phyloP scores from a whole-genome alignment of 2,329 filamentous ascomycete species.

The Nemania bipapillata region DNA sequence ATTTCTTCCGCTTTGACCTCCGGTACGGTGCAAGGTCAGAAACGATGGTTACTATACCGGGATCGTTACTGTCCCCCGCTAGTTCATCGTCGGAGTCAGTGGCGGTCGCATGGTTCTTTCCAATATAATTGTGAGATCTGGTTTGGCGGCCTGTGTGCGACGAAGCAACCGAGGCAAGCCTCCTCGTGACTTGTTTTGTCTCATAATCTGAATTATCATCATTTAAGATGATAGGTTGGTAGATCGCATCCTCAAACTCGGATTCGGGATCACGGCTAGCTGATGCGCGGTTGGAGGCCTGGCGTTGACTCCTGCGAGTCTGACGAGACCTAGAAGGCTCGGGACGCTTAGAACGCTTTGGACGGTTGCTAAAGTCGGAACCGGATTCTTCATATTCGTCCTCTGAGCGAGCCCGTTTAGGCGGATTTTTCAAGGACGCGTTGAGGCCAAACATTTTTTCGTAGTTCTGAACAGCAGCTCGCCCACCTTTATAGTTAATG shows the following conservation, averaged over 20 bases:
- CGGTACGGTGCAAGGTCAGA: slow-evolving; percentile 47
- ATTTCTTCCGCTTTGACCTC: slow-evolving; percentile 39
- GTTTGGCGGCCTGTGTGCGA: slow-evolving; percentile 35
- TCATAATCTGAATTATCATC: slow-evolving; percentile 35
- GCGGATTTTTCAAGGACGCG: slow-evolving; percentile 17
- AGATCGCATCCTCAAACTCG: slow-evolving; percentile 19
- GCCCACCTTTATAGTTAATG: slow-evolving; percentile 43
- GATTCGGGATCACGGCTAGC: not conserved
- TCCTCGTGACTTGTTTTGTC: not conserved
- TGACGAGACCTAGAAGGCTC: not conserved
- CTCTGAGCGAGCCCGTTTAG: slow-evolving; percentile 39
- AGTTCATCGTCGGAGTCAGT: slow-evolving; percentile 51
- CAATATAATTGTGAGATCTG: slow-evolving; percentile 35
- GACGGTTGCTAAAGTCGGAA: slow-evolving; percentile 25
- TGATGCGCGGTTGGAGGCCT: slow-evolving; percentile 36
- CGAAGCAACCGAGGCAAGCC: slow-evolving; percentile 2
- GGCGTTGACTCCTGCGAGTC: slow-evolving; percentile 38
- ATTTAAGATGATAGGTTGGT: slow-evolving; percentile 2
- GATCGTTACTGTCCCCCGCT: slow-evolving; percentile 38
- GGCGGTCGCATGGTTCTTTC: slow-evolving; percentile 12
- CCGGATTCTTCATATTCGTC: slow-evolving; percentile 45
- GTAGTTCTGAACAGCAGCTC: slow-evolving; percentile 41
- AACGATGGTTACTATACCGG: slow-evolving; percentile 36
- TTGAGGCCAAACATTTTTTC: slow-evolving; percentile 34
- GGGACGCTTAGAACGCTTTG: slow-evolving; percentile 35